These are phyloP conservation scores for Oleoguttula mirabilis DNA, from an alignment of 495 filamentous ascomycete species.

Conservation along the genomic window DNA sequence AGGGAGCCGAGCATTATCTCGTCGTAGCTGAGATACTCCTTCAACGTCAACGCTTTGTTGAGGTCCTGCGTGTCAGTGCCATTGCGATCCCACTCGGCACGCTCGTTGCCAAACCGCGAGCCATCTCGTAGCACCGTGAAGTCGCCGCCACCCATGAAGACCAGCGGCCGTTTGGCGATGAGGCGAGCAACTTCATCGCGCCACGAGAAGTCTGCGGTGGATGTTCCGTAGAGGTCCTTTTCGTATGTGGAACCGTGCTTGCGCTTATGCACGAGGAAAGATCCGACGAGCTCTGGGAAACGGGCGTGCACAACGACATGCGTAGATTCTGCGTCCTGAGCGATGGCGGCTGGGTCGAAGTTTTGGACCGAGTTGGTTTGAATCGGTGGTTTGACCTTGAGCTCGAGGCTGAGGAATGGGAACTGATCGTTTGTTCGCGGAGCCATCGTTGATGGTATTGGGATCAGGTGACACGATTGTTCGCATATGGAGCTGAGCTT, in stretches of 20 bases:
- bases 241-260: slow-evolving; percentile 9
- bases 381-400: slow-evolving; percentile 3
- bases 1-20: slow-evolving; percentile 18
- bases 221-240: slow-evolving; percentile 8
- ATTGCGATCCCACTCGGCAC: slow-evolving; percentile 11
- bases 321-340: slow-evolving; percentile 8
- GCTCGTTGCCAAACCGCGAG: background rate
- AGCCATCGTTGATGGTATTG: too few species aligned
- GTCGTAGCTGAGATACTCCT: slow-evolving; percentile 17
- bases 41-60: slow-evolving; percentile 3
- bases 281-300: slow-evolving; percentile 6
- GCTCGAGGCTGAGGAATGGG: slow-evolving; percentile 6
- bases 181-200: slow-evolving; percentile 3
- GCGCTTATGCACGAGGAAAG: slow-evolving; percentile 10
- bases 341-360: slow-evolving; percentile 4
- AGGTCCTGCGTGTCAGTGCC: slow-evolving; percentile 7
- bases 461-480: too few species aligned
- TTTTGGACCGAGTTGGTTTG: slow-evolving; percentile 8
- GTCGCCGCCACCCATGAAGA: slow-evolving; percentile 14
- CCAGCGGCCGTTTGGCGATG: slow-evolving; percentile 13
- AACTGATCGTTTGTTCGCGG: too few species aligned
- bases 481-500: too few species aligned
- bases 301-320: slow-evolving; percentile 11
- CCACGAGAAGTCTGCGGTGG: slow-evolving; percentile 1
- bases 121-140: slow-evolving; percentile 17